Conservation (phyloP, 371 early-diverging fungal genomes). For the Mucor circinelloides region DNA sequence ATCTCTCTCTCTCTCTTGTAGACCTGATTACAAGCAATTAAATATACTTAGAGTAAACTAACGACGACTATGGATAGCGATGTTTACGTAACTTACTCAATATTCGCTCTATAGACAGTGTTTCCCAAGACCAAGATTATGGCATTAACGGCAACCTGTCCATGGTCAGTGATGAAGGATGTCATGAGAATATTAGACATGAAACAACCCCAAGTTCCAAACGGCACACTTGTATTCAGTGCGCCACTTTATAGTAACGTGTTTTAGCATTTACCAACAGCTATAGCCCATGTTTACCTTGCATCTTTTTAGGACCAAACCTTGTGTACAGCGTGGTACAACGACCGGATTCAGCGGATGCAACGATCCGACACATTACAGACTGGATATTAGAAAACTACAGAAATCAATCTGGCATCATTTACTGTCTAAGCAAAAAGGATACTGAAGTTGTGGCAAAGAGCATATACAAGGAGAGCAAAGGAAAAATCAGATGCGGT, state of each 20-base stretch:
- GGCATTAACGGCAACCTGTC: conserved; percentile 91
- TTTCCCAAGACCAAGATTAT: conserved; percentile 80
- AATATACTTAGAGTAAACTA: conserved; percentile 40
- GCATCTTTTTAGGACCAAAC: conserved; percentile 55
- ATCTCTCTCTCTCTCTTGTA: background rate
- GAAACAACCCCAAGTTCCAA: conserved; percentile 33
- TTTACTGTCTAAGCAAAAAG: conserved; percentile 82
- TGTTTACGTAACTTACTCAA: background rate
- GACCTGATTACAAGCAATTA: conserved; percentile 48
- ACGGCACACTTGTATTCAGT: conserved; percentile 56
- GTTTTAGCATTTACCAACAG: background rate
- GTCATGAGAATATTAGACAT: conserved; percentile 66
- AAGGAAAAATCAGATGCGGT: conserved; percentile 56
- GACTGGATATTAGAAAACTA: conserved; percentile 67
- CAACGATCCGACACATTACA: conserved; percentile 64
- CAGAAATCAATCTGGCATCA: conserved; percentile 71
- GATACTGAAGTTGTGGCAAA: conserved; percentile 75
- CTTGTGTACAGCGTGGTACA: conserved; percentile 71
- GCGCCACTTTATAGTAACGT: conserved; percentile 54
- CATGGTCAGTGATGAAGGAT: conserved; percentile 67
- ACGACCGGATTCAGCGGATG: conserved; percentile 53
- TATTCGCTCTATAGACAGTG: conserved; percentile 31
- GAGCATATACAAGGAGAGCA: conserved; percentile 54
- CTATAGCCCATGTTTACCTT: background rate
- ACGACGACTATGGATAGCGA: background rate